phyloP scores from a whole-genome alignment of 208 protist species.

The Trypanosoma caninum region DNA sequence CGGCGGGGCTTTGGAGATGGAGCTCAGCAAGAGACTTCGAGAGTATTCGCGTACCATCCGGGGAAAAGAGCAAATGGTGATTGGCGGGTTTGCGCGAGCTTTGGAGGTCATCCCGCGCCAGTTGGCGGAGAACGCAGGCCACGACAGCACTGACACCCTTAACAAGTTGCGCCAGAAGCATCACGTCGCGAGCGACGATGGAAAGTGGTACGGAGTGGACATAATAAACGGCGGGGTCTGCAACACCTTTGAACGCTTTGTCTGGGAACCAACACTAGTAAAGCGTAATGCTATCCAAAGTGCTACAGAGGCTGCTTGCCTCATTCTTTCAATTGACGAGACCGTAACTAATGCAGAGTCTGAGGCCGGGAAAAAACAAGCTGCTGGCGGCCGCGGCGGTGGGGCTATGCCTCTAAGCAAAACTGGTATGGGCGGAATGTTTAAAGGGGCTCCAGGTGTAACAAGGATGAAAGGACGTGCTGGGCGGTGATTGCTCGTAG shows the following conservation, averaged over 20 bases:
- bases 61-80: conserved; percentile 99
- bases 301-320: conserved; percentile 99
- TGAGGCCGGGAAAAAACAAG: conserved; percentile 87
- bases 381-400: conserved; percentile 49
- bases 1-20: conserved; percentile 99
- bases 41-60: conserved; percentile 96
- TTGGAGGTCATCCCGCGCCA: conserved; percentile 99
- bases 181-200: conserved; percentile 43
- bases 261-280: conserved; percentile 99
- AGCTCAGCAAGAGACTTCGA: conserved; percentile 96
- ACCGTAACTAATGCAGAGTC: conserved; percentile 96
- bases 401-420: conserved; percentile 86
- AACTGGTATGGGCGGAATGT: conserved; percentile 92
- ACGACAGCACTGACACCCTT: conserved; percentile 99
- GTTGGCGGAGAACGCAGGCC: conserved; percentile 99
- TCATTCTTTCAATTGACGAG: conserved; percentile 99
- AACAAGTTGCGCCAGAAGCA: conserved; percentile 99
- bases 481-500: conserved; percentile 20
- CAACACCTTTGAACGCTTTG: conserved; percentile 96
- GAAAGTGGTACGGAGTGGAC: conserved; percentile 98
- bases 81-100: conserved; percentile 98
- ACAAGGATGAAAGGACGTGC: conserved; percentile 78
- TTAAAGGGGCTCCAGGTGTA: conserved; percentile 84
- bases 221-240: conserved; percentile 97
- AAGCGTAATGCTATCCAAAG: conserved; percentile 98